Evolutionary conservation across 2,329 filamentous ascomycete species (phyloP).

Genomic region (Zasmidium citrigriseum): DNA sequence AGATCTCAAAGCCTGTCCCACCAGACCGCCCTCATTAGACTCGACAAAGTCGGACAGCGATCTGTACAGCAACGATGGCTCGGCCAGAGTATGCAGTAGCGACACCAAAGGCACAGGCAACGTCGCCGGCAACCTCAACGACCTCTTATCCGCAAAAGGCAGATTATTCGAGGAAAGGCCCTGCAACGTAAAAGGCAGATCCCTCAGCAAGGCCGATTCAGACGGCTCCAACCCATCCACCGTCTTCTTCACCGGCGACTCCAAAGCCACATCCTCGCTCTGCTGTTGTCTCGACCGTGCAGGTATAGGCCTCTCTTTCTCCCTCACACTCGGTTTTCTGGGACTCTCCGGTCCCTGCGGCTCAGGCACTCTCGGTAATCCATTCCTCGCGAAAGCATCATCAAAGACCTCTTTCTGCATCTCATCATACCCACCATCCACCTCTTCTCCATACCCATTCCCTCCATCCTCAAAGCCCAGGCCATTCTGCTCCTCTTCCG

Average conservation of each 20-base stretch:
- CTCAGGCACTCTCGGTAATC: slow-evolving; percentile 41
- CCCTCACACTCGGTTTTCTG: slow-evolving; percentile 21
- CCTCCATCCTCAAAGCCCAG: background rate
- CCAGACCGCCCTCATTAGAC: slow-evolving; percentile 75
- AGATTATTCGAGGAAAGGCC: slow-evolving; percentile 86
- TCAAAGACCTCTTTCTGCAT: slow-evolving; percentile 39
- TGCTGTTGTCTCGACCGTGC: slow-evolving; percentile 23
- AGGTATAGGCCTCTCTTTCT: slow-evolving; percentile 22
- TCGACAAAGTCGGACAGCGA: slow-evolving; percentile 80
- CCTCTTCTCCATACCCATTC: slow-evolving; percentile 3
- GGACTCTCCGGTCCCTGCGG: slow-evolving; percentile 27
- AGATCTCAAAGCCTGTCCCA: slow-evolving; percentile 87
- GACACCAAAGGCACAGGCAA: slow-evolving; percentile 84
- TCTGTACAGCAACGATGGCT: slow-evolving; percentile 89
- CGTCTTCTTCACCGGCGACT: slow-evolving; percentile 12
- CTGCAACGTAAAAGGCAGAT: slow-evolving; percentile 90
- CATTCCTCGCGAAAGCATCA: slow-evolving; percentile 51
- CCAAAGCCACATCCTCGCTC: slow-evolving; percentile 6
- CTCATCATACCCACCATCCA: slow-evolving; percentile 5
- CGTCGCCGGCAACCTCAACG: slow-evolving; percentile 73
- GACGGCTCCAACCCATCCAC: slow-evolving; percentile 24
- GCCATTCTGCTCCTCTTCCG: slow-evolving; percentile 8
- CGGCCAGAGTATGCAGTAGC: slow-evolving; percentile 83
- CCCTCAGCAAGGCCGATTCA: slow-evolving; percentile 55
- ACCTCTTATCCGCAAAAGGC: slow-evolving; percentile 68